These are phyloP conservation scores for Sesbania bispinosa DNA, from an alignment of 306 rosid species.

Conservation along the genomic window DNA sequence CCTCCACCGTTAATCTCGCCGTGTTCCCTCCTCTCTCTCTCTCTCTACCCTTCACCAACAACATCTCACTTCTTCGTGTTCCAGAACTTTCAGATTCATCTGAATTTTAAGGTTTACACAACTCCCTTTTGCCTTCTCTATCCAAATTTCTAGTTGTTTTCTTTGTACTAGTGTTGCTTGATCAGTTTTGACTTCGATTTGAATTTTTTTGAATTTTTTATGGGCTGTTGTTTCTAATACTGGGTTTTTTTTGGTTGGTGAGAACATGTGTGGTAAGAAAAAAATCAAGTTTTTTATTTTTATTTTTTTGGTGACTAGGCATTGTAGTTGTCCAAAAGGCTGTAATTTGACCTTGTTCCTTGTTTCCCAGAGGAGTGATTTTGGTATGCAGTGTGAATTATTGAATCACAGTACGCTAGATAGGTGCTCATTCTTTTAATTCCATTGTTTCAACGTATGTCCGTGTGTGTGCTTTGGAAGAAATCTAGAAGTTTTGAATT, in stretches of 20 bases:
- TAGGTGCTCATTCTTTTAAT: neutral
- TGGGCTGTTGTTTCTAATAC: neutral
- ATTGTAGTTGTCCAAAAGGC: neutral
- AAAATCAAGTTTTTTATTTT: neutral
- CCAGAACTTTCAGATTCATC: constrained; percentile 27
- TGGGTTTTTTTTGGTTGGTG: constrained; percentile 24
- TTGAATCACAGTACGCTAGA: constrained; percentile 2
- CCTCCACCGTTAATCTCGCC: constrained; percentile 35
- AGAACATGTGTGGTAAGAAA: constrained; percentile 27
- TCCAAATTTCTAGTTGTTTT: neutral
- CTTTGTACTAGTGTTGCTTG: neutral
- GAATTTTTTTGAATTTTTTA: neutral
- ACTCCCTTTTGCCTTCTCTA: neutral
- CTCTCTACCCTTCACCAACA: constrained; percentile 26
- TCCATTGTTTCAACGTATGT: neutral
- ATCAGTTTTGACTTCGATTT: constrained; percentile 31
- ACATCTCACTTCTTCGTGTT: constrained; percentile 4
- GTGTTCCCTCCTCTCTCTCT: neutral
- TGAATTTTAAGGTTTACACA: constrained; percentile 29
- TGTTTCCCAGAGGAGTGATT: constrained; percentile 15
- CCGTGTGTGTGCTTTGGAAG: neutral
- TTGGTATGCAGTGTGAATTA: neutral
- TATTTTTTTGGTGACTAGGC: neutral
- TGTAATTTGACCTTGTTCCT: constrained; percentile 16
- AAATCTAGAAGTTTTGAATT: constrained; percentile 8